Evolutionary conservation across 2,329 filamentous ascomycete species (phyloP), one percentile per base, ranked within the genome.

Genomic region (Trichocomaceae sp.): DNA sequence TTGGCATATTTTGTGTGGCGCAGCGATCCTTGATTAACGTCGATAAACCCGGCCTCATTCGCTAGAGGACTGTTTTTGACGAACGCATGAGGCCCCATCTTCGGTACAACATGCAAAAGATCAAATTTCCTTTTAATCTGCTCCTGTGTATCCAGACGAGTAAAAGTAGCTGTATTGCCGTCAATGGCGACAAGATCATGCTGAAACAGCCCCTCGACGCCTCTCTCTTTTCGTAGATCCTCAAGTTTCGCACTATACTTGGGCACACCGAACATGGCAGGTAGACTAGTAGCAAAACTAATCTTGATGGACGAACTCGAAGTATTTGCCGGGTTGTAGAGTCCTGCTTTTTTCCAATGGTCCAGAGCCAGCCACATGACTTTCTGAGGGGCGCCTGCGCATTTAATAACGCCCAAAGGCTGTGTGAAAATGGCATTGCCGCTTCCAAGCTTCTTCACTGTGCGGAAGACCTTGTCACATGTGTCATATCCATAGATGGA

Each of bases 301-400:
- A 83, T 78, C 20, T 77, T 71, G 61, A 83, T 76, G 2, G 73
- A 62, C 1, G 71, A 62, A 0, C 70, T 62, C 1, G 71, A 61
- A 0, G 70, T 62, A 50, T 73, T 69, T 52, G 58, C 57, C 1
- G 74, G 62, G 52, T 76, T 64, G 66, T 83, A 83, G 3, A 80
- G 64, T 1, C 79, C 80, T 0, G 72, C 71, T 29, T 70, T 69
- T 67, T 78, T 81, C 81, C 81, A 84, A 66, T 80, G 67, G 62
- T 83, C 79, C 42, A 83, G 68, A 1, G 81, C 81, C 15, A 84
- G 74, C 81, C 81, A 84, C 79, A 84, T 79, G 62, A 77, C 71
- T 69, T 84, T 84, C 59, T 84, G 81, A 10, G 81, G 81, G 2
- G 80, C 81, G 44, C 81, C 81, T 2, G 81, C 81, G 58, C 81